Evolutionary conservation across 1,139 yeast genomes (phyloP).

Genomic region (Geotrichum phurueaensis): DNA sequence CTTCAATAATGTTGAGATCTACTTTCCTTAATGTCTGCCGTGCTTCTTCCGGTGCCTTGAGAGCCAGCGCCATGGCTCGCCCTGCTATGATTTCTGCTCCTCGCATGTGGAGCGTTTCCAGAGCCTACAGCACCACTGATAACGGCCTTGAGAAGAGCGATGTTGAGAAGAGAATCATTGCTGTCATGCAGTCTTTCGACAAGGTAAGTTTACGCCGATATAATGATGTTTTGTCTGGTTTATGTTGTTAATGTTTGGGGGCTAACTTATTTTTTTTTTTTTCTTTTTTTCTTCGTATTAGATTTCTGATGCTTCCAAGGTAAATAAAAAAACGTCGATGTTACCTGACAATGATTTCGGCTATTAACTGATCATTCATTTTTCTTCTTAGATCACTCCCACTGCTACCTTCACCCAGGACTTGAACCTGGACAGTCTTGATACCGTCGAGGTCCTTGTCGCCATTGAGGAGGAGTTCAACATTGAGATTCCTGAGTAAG

Average conservation of each 20-base stretch:
- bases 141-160: slow-evolving; percentile 64
- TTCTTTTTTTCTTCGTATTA: slow-evolving; percentile 4
- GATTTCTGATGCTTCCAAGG: slow-evolving; percentile 27
- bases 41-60: slow-evolving; percentile 16
- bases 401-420: slow-evolving; percentile 62
- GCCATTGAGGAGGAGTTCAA: slow-evolving; percentile 66
- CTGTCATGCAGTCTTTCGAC: slow-evolving; percentile 73
- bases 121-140: slow-evolving; percentile 42
- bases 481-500: slow-evolving; percentile 67
- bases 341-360: neutral
- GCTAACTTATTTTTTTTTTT: neutral
- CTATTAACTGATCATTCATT: neutral
- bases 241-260: neutral
- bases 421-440: slow-evolving; percentile 76
- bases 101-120: slow-evolving; percentile 16
- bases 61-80: slow-evolving; percentile 16
- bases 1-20: slow-evolving; percentile 18
- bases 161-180: slow-evolving; percentile 69
- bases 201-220: slow-evolving; percentile 43
- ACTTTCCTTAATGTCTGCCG: slow-evolving; percentile 17
- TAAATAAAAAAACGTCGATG: slow-evolving; percentile 6
- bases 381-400: slow-evolving; percentile 41
- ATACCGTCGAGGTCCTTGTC: slow-evolving; percentile 80
- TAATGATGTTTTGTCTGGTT: neutral
- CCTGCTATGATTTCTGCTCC: slow-evolving; percentile 13